These are phyloP conservation scores for Oryza meyeriana DNA, from an alignment of 176 grass and related monocot species.

Conservation along the genomic window DNA sequence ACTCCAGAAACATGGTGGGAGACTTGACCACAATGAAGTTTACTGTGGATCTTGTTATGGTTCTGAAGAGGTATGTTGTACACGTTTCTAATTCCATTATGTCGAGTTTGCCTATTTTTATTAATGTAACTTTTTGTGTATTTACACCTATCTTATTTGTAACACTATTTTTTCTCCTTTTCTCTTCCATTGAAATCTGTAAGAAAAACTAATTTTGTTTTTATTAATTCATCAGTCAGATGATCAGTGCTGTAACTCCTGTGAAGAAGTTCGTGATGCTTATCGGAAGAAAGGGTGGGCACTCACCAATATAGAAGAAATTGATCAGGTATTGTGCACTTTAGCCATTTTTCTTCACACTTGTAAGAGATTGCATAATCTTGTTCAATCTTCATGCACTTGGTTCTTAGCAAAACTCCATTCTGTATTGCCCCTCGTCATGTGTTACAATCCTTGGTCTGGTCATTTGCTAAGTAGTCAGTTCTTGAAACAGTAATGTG, in stretches of 20 bases:
- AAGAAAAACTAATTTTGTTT: conserved; percentile 28
- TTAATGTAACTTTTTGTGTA: background rate
- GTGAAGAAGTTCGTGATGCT: conserved; percentile 92
- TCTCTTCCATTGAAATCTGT: conserved; percentile 9
- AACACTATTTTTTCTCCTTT: conserved; percentile 11
- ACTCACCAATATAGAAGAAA: conserved; percentile 62
- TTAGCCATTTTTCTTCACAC: conserved; percentile 7
- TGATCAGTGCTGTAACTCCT: conserved; percentile 94
- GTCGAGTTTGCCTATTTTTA: background rate
- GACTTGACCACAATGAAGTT: conserved; percentile 96
- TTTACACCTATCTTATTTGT: conserved; percentile 1
- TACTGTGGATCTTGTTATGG: conserved; percentile 99
- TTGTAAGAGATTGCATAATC: background rate
- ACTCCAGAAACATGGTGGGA: conserved; percentile 92
- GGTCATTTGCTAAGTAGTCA: conserved; percentile 5
- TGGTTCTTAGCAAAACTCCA: conserved; percentile 23
- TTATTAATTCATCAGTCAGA: conserved; percentile 65
- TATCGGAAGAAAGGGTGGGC: conserved; percentile 95
- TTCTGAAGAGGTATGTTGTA: conserved; percentile 70
- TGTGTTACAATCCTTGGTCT: conserved; percentile 4
- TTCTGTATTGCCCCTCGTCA: conserved; percentile 3
- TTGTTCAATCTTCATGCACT: conserved; percentile 16
- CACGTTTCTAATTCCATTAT: conserved; percentile 5
- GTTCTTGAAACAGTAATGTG: background rate
- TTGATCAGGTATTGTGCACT: conserved; percentile 76